A percentile compares a stretch with the other conserved stretches of the same genome.
phyloP scores from a whole-genome alignment of 768 basidiomycete genomes.

The Hydnum rufescens region DNA sequence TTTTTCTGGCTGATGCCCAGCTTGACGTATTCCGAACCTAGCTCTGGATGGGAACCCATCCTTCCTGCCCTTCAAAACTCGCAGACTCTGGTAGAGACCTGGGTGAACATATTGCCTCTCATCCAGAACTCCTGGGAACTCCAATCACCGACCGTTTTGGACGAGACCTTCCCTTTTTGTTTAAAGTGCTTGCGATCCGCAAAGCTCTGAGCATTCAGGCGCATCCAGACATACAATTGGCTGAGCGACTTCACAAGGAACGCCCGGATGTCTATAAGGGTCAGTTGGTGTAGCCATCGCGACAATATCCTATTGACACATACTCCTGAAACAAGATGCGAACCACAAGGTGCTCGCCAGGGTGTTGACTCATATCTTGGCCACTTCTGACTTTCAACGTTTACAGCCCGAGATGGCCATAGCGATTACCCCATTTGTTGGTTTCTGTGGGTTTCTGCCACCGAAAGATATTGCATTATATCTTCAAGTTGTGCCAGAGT shows the following conservation, averaged over 20 bases:
- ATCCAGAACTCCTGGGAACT: constrained; percentile 51
- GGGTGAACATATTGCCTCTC: constrained; percentile 36
- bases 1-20: neutral
- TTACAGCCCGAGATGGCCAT: constrained; percentile 85
- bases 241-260: constrained; percentile 41
- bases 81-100: constrained; percentile 31
- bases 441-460: constrained; percentile 86
- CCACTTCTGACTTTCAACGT: constrained; percentile 1
- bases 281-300: constrained; percentile 17
- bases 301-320: neutral
- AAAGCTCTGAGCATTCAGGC: constrained; percentile 84
- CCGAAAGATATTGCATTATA: constrained; percentile 46
- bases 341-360: constrained; percentile 56
- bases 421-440: constrained; percentile 76
- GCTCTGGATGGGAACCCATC: constrained; percentile 99
- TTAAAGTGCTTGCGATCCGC: constrained; percentile 79
- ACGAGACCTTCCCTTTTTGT: constrained; percentile 69
- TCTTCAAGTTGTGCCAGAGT: constrained; percentile 53
- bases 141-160: constrained; percentile 35
- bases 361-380: neutral
- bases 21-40: constrained; percentile 19
- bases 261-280: constrained; percentile 85
- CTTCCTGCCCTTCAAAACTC: constrained; percentile 42
- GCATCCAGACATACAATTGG: constrained; percentile 75
- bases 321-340: constrained; percentile 31